Conservation (phyloP, 1,139 yeast genomes). For the Trichomonascaceae sp. region DNA sequence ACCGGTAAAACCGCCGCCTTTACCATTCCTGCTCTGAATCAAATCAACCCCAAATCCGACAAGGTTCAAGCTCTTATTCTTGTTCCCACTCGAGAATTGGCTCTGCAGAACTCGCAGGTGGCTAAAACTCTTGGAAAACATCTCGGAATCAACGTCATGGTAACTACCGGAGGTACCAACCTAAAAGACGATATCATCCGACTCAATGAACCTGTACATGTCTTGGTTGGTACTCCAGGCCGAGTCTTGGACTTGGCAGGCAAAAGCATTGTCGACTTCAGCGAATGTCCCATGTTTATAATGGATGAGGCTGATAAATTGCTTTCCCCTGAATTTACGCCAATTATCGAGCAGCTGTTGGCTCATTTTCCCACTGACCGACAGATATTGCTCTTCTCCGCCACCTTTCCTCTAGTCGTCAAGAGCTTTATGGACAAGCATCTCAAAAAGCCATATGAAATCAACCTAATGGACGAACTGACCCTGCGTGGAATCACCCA, state of each 20-base stretch:
- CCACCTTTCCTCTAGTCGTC: constrained; percentile 93
- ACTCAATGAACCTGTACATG: constrained; percentile 85
- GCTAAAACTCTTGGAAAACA: constrained; percentile 97
- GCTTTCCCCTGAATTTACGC: constrained; percentile 85
- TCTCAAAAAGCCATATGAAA: constrained; percentile 87
- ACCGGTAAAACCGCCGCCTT: constrained; percentile 98
- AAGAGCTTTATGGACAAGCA: constrained; percentile 90
- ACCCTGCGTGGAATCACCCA: constrained; percentile 95
- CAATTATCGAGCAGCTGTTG: constrained; percentile 81
- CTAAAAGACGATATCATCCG: constrained; percentile 91
- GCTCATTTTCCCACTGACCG: constrained; percentile 71
- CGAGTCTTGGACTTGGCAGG: constrained; percentile 92
- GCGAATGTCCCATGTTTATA: constrained; percentile 81
- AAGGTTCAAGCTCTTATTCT: constrained; percentile 84
- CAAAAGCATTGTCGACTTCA: constrained; percentile 78
- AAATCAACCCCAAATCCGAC: constrained; percentile 73
- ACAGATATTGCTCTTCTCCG: constrained; percentile 86
- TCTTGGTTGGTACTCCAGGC: constrained; percentile 93
- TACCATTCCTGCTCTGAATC: constrained; percentile 79
- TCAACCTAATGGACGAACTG: constrained; percentile 94
- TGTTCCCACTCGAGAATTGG: constrained; percentile 93
- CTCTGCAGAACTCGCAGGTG: constrained; percentile 95
- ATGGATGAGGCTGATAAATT: constrained; percentile 99
- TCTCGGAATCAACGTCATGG: constrained; percentile 90
- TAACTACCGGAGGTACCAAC: constrained; percentile 97